These are phyloP conservation scores for Diversispora epigaea DNA, from an alignment of 192 early-diverging fungal species.

Conservation along the genomic window DNA sequence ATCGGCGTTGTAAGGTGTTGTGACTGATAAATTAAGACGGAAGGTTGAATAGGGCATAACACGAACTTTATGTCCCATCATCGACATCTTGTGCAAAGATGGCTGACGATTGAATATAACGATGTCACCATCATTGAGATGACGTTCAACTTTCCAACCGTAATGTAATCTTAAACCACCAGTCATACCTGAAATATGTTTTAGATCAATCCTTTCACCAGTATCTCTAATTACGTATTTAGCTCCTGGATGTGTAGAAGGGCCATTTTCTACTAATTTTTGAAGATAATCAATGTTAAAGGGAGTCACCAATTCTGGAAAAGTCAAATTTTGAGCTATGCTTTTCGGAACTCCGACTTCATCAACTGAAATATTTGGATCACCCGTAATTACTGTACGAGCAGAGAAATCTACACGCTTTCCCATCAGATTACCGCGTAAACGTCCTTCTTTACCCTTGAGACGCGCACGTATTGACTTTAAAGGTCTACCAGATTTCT, in stretches of 20 bases:
- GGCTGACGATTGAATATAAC: slow-evolving; percentile 99
- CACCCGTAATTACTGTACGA: slow-evolving; percentile 98
- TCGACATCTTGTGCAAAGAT: slow-evolving; percentile 98
- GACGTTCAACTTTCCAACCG: slow-evolving; percentile 94
- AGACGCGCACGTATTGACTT: slow-evolving; percentile 95
- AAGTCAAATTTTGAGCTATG: slow-evolving; percentile 96
- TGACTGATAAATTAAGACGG: slow-evolving; percentile 95
- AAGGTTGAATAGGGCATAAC: slow-evolving; percentile 99
- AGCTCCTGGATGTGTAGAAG: slow-evolving; percentile 92
- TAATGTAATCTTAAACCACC: slow-evolving; percentile 82
- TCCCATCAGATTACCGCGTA: slow-evolving; percentile 99
- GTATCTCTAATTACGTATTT: slow-evolving; percentile 95
- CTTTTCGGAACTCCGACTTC: slow-evolving; percentile 97
- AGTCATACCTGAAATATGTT: slow-evolving; percentile 73
- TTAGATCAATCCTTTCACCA: slow-evolving; percentile 90
- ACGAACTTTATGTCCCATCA: slow-evolving; percentile 98
- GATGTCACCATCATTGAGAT: slow-evolving; percentile 91
- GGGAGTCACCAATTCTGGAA: slow-evolving; percentile 94
- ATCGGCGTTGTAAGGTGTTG: slow-evolving; percentile 98
- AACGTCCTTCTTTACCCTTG: slow-evolving; percentile 98
- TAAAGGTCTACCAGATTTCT: slow-evolving; percentile 90
- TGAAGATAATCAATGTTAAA: slow-evolving; percentile 93
- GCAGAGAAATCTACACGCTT: slow-evolving; percentile 99
- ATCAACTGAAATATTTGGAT: slow-evolving; percentile 96
- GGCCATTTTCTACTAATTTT: slow-evolving; percentile 85